These are phyloP conservation scores for Gossypium turneri DNA, from an alignment of 345 rosid genomes.

Conservation along the genomic window DNA sequence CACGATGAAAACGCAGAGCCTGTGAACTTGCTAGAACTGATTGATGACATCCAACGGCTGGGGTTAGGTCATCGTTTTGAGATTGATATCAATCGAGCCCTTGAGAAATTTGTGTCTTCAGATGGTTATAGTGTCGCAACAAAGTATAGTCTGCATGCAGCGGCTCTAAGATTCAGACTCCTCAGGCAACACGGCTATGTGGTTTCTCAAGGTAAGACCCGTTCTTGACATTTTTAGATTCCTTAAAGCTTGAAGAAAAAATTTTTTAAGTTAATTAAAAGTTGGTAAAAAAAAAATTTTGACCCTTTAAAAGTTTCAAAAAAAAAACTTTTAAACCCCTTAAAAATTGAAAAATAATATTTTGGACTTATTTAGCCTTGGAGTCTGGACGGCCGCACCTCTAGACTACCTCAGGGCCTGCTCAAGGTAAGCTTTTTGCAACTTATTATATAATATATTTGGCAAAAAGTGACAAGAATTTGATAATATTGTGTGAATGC, in stretches of 20 bases:
- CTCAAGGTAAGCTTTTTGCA: too few relatives aligned
- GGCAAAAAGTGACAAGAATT: too few relatives aligned
- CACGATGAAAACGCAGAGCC: slow-evolving; percentile 10
- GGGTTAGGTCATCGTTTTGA: slow-evolving; percentile 35
- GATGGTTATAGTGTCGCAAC: background rate
- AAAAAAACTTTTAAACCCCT: rapidly evolving
- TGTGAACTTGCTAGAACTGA: slow-evolving; percentile 23
- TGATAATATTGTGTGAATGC: slow-evolving; percentile 1
- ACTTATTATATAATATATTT: too few relatives aligned
- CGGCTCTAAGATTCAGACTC: slow-evolving; percentile 40
- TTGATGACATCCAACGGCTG: slow-evolving; percentile 43
- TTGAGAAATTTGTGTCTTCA: slow-evolving; percentile 12
- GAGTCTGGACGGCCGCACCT: rapidly evolving
- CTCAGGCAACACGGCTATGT: slow-evolving; percentile 46
- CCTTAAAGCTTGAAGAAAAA: rapidly evolving
- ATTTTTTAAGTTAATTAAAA: too few relatives aligned
- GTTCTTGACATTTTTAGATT: too few relatives aligned
- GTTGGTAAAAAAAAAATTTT: too few relatives aligned
- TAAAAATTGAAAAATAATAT: too few relatives aligned
- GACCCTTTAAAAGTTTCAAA: too few relatives aligned
- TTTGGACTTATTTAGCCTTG: rapidly evolving
- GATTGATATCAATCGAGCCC: slow-evolving; percentile 25
- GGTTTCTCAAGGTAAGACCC: slow-evolving; percentile 35
- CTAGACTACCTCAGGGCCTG: rapidly evolving
- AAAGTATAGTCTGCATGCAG: slow-evolving; percentile 20